Base-by-base conservation (phyloP, 75 land plant genomes). In the Adiantum capillusveneris region DNA sequence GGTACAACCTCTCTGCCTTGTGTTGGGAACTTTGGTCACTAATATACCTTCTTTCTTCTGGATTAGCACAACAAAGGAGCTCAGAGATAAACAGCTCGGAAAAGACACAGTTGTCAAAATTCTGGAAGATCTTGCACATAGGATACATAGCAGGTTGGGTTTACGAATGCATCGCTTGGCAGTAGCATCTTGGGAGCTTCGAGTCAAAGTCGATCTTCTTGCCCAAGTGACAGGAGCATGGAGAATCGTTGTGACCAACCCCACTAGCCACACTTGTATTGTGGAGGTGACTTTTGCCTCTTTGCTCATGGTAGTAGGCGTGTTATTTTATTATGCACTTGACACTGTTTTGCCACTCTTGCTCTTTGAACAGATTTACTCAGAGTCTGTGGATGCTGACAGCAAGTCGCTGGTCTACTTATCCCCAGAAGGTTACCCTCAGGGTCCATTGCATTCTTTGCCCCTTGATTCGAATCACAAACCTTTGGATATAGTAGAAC, bases 101-200 rank as follows among this genome's bases (percentile, higher is more conserved):
- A 80, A 81, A 31, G 53, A 26, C 30, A 62, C 66, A 9, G 77
- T 85, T 16, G 76, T 73, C 26, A 36, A 29, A 9, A 64, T 80
- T 14, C 66, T 94, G 68, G 75, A 74, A 45, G 91, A 79, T 25
- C 49, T 94, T 63, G 84, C 80, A 16, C 65, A 42, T 24, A 70
- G 79, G 67, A 64, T 94, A 11, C 86, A 90, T 63, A 65, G 72
- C 57, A 65, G 46, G 64, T 80, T 84, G 49, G 98, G 98, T 41
- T 84, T 88, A 14, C 82, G 91, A 61, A 86, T 94, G 98, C 86
- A 94, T 65, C 77, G 84, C 9, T 76, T 94, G 39, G 81, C 83
- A 46, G 91, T 94, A 31, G 84, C 81, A 67, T 81, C 79, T 48
- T 94, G 98, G 98, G 98, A 94, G 75, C 73, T 90, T 36, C 94